A percentile compares a stretch with the other conserved stretches of the same genome.
phyloP scores from a whole-genome alignment of 2,329 filamentous ascomycete genomes.

The Epichloe gansuensis region DNA sequence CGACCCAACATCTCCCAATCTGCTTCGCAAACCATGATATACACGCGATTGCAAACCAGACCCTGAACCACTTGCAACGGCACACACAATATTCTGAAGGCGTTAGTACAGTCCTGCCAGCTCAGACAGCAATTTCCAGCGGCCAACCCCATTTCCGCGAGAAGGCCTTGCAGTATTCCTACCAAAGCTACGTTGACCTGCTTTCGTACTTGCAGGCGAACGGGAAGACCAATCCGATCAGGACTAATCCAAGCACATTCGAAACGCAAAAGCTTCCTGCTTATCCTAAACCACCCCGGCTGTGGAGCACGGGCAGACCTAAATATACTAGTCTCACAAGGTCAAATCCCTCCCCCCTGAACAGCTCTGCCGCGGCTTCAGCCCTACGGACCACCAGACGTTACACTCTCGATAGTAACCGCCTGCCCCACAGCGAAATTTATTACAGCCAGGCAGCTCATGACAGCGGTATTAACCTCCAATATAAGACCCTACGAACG shows the following conservation, averaged over 20 bases:
- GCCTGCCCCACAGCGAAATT: not conserved
- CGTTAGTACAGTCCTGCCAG: not conserved
- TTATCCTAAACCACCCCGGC: constrained; percentile 38
- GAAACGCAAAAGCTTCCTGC: constrained; percentile 36
- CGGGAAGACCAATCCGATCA: constrained; percentile 34
- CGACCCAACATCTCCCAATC: not conserved
- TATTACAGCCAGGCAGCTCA: not conserved
- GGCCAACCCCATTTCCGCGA: constrained; percentile 42
- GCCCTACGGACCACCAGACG: not conserved
- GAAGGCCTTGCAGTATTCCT: constrained; percentile 55
- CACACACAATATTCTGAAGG: not conserved
- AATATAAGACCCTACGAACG: not conserved
- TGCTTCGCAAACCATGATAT: not conserved
- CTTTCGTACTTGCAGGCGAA: constrained; percentile 49
- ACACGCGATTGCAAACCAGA: not conserved
- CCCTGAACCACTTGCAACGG: not conserved
- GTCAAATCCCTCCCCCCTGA: not conserved
- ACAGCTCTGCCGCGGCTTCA: not conserved
- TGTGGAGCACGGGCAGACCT: constrained; percentile 10
- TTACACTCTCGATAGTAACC: constrained; percentile 3
- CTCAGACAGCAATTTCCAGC: not conserved
- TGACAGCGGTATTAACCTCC: not conserved
- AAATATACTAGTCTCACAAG: not conserved
- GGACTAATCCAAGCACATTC: constrained; percentile 23
- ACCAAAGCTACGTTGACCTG: constrained; percentile 59